Evolutionary conservation across 2,329 filamentous ascomycete species (phyloP), one percentile per base, ranked within the genome.

Genomic region (Sclerotinia borealis): DNA sequence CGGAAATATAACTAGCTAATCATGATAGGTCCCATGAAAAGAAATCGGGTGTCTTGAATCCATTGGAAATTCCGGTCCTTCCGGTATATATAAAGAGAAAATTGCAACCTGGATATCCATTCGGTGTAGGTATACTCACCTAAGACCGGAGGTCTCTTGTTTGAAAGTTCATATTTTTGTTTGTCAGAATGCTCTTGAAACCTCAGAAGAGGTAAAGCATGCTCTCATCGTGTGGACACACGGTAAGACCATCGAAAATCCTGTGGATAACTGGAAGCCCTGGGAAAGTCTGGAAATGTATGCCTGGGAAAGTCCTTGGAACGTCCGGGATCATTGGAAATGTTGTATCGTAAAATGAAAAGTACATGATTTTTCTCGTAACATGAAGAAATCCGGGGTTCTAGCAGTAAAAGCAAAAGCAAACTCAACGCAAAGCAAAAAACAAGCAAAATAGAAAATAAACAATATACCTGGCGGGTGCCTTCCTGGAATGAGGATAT

Each of bases 381-480:
- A 74, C 71, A 73, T 69, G 64, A 69, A 37, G 61, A 37, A 49
- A 60, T 55, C 45, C 63, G 29, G 51, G 54, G 39, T 49, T 51
- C 56, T 36, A 62, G 39, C 50, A 56, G 36, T 37, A 61, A 54
- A 61, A 54, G 54, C 61, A 66, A 67, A 68, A 64, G 31, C 41
- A 45, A 45, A 45, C 54, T 45, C 39, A 62, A 47, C 39, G 54
- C 52, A 65, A 56, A 60, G 34, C 63, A 43, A 59, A 66, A 36
- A 48, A 61, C 29, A 49, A 48, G 39, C 47, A 59, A 45, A 64
- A 64, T 61, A 66, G 50, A 55, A 64, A 64, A 67, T 70, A 70
- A 68, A 70, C 54, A 72, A 72, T 71, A 72, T 74, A 74, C 72
- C 72, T 73, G 69, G 68, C 68, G 70, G 70, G 48, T 67, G 68